These are phyloP conservation scores for Tetragonia tetragonoides DNA, from an alignment of 148 eudicot genomes.

Conservation along the genomic window DNA sequence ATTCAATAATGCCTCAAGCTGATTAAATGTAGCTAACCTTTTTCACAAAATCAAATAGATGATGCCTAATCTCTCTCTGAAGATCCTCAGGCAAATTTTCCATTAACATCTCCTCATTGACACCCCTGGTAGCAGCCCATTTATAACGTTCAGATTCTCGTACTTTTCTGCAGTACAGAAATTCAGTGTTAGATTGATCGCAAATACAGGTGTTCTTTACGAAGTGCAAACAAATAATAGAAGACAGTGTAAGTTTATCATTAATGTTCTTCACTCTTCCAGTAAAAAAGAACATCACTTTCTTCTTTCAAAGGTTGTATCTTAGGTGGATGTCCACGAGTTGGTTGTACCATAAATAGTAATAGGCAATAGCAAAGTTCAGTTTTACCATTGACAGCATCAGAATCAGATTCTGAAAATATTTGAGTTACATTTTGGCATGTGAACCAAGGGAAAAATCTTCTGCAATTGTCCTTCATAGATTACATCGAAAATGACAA, in stretches of 20 bases:
- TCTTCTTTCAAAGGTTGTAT: neutral
- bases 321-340: neutral
- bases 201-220: neutral
- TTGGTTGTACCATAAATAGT: too few relatives aligned
- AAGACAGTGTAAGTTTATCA: neutral
- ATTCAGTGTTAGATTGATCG: neutral
- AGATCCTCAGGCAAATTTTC: slow-evolving; percentile 84
- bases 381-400: neutral
- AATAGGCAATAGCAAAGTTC: neutral
- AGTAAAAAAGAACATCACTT: too few relatives aligned
- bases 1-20: neutral
- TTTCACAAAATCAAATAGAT: slow-evolving; percentile 56
- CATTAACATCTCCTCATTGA: slow-evolving; percentile 68
- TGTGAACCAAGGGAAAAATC: neutral
- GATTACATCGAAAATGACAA: too few relatives aligned
- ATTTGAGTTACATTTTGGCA: too few relatives aligned
- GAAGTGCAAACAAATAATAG: neutral
- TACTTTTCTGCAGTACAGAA: slow-evolving; percentile 54
- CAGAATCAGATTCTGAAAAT: neutral
- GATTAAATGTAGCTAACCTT: slow-evolving; percentile 37
- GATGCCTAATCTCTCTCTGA: slow-evolving; percentile 72
- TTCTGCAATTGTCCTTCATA: neutral
- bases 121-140: slow-evolving; percentile 82
- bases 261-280: neutral
- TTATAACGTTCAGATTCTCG: slow-evolving; percentile 65